These are phyloP conservation scores for Zygnema cylindricum DNA, from an alignment of 139 green algal genomes.

Conservation along the genomic window DNA sequence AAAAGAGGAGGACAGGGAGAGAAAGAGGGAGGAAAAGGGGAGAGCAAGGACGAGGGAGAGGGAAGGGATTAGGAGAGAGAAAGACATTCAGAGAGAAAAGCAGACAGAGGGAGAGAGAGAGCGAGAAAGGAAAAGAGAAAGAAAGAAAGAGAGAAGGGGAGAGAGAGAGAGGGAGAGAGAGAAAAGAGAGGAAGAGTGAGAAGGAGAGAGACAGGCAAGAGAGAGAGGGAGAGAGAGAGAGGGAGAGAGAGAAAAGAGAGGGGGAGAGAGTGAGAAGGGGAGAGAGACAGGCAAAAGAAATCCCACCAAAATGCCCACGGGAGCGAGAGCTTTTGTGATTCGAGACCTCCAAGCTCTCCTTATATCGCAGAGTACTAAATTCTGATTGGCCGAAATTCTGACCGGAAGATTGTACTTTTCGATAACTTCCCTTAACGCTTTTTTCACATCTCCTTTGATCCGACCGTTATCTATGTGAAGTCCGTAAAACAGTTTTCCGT, in stretches of 20 bases:
- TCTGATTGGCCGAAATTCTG: slow-evolving; percentile 73
- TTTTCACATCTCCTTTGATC: slow-evolving; percentile 69
- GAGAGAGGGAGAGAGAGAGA: not conserved
- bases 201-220: not conserved
- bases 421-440: slow-evolving; percentile 66
- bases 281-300: not conserved
- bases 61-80: slow-evolving; percentile 20
- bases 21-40: not conserved
- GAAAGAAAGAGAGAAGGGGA: slow-evolving; percentile 40
- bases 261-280: not conserved
- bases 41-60: slow-evolving; percentile 28
- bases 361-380: slow-evolving; percentile 94
- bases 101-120: too few species aligned
- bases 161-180: not conserved
- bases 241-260: not conserved
- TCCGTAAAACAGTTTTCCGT: slow-evolving; percentile 72
- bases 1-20: slow-evolving; percentile 24
- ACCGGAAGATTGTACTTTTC: slow-evolving; percentile 70
- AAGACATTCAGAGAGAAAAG: slow-evolving; percentile 22
- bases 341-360: slow-evolving; percentile 67
- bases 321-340: slow-evolving; percentile 46
- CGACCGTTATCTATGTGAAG: slow-evolving; percentile 91
- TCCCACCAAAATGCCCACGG: slow-evolving; percentile 45
- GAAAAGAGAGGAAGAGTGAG: not conserved
- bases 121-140: not conserved